Conservation (phyloP, 345 rosid species). For the Xanthoceras sorbifolium region DNA sequence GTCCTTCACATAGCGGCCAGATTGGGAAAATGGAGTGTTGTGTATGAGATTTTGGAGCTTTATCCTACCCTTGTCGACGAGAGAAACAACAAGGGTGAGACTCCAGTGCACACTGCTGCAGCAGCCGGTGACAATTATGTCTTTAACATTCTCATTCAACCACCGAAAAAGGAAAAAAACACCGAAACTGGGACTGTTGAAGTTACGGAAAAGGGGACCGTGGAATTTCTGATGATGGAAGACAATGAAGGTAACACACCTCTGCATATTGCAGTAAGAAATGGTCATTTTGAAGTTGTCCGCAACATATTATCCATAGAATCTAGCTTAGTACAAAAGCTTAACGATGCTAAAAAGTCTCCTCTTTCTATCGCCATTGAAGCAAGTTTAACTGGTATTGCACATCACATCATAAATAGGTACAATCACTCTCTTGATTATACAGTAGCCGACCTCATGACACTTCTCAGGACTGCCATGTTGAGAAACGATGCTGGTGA, state of each 20-base stretch:
- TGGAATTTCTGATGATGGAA: neutral
- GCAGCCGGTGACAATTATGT: neutral
- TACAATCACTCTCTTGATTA: too few relatives aligned
- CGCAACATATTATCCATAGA: neutral
- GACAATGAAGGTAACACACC: conserved; percentile 11
- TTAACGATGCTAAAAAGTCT: neutral
- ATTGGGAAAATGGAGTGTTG: neutral
- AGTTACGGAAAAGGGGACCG: too few relatives aligned
- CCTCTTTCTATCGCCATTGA: conserved; percentile 4
- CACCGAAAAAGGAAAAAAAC: too few relatives aligned
- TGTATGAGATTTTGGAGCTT: neutral
- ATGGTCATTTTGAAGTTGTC: neutral
- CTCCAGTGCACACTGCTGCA: conserved; percentile 13
- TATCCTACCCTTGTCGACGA: neutral
- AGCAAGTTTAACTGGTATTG: neutral
- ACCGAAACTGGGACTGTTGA: too few relatives aligned
- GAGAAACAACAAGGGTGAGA: conserved; percentile 2
- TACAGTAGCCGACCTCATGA: neutral
- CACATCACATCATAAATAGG: neutral
- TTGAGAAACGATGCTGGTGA: neutral
- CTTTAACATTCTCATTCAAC: neutral
- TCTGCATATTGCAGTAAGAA: conserved; percentile 3
- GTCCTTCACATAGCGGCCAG: neutral
- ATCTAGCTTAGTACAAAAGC: neutral
- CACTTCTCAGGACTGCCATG: neutral